Evolutionary conservation across 1,284 basidiomycete species (phyloP), one percentile per base, ranked within the genome.

Genomic region (Naganishia liquefaciens): DNA sequence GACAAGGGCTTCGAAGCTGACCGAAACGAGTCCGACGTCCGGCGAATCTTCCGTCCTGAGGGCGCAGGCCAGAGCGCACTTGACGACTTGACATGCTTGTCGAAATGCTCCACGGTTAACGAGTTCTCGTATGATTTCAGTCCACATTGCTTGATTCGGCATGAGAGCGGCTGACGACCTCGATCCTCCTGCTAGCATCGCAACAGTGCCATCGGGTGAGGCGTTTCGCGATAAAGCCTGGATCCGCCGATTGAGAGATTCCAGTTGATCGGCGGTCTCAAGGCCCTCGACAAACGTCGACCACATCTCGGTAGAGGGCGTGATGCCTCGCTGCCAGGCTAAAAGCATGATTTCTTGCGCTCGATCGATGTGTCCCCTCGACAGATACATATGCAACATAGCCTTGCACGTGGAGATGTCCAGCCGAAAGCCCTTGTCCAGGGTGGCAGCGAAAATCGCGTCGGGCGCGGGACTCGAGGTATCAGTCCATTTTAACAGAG

Each of bases 301-400:
- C 55, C 55, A 60, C 55, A 60, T 60, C 37, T 49, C 55, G 46
- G 49, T 60, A 15, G 55, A 60, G 5, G 55, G 55, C 21, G 50
- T 60, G 21, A 60, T 60, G 46, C 55, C 55, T 33, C 46, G 49
- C 40, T 60, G 46, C 55, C 55, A 60, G 5, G 55, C 49, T 30
- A 50, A 23, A 3, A 23, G 44, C 55, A 60, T 33, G 23, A 60
- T 49, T 21, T 60, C 55, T 37, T 60, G 55, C 5, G 55, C 55
- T n/a, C 55, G 44, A 40, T 44, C 44, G 23, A 60, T 21, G 19
- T 49, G 44, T 15, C 30, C 55, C 39, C 37, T 60, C 28, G 55
- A 28, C 3, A 60, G 17, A 21, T 60, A 60, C 4, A 60, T 44
- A 11, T 33, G 55, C 25, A 60, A 9, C 15, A 60, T 60, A 10